phyloP scores from a whole-genome alignment of 345 rosid genomes.

The Populus euphratica region DNA sequence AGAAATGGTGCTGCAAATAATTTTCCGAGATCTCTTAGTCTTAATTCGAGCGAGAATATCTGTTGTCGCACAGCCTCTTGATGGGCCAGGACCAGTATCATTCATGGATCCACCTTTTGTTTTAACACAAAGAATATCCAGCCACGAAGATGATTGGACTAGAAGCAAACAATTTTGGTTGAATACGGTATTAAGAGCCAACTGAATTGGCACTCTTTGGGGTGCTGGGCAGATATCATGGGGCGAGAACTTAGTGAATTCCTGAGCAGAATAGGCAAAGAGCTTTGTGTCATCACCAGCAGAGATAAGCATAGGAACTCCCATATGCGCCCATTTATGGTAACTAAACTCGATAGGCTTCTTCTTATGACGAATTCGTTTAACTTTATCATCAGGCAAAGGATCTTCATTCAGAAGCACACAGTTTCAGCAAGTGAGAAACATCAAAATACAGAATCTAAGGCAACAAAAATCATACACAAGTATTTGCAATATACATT shows the following conservation, averaged over 20 bases:
- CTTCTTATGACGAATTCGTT: constrained; percentile 46
- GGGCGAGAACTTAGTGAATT: constrained; percentile 82
- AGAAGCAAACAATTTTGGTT: constrained; percentile 61
- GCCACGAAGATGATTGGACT: constrained; percentile 57
- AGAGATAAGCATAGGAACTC: constrained; percentile 96
- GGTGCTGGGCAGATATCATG: constrained; percentile 97
- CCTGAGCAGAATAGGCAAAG: constrained; percentile 79
- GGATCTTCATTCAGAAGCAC: constrained; percentile 43
- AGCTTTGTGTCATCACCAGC: constrained; percentile 97
- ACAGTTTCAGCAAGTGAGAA: neutral
- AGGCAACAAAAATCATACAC: neutral
- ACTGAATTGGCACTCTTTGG: constrained; percentile 75
- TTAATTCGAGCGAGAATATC: constrained; percentile 63
- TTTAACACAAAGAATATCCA: constrained; percentile 67
- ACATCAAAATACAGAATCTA: neutral
- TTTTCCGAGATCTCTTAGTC: constrained; percentile 66
- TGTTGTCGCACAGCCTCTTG: constrained; percentile 55
- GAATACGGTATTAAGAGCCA: constrained; percentile 56
- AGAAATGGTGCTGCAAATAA: constrained; percentile 79
- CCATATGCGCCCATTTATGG: constrained; percentile 78
- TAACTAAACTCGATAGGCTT: constrained; percentile 66
- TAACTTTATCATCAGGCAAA: constrained; percentile 47
- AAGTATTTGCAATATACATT: neutral
- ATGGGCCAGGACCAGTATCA: constrained; percentile 31
- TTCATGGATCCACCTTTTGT: constrained; percentile 27